Evolutionary conservation across 768 basidiomycete genomes (phyloP).

Genomic region (Macrolepiota dolichaula): DNA sequence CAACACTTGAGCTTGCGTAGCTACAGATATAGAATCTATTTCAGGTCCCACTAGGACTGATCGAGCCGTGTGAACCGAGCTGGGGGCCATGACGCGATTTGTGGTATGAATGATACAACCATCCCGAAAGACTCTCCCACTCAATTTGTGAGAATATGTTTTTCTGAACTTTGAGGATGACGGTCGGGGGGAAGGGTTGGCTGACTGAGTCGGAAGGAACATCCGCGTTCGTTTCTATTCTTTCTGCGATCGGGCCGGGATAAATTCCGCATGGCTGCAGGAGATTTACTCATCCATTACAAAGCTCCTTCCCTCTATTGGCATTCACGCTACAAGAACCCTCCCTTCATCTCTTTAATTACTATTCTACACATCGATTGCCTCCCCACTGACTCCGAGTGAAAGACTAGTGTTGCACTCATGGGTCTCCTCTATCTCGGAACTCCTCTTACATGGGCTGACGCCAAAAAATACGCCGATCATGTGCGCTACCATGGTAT

Average conservation of each 20-base stretch:
- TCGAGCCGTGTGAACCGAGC: not conserved
- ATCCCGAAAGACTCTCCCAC: not conserved
- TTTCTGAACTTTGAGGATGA: not conserved
- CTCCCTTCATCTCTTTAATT: not conserved
- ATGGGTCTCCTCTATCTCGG: constrained; percentile 96
- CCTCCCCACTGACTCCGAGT: not conserved
- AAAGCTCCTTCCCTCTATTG: constrained; percentile 10
- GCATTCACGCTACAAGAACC: not conserved
- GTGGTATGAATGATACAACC: constrained; percentile 16
- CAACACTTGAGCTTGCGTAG: not conserved
- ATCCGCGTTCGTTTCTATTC: not conserved
- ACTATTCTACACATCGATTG: not conserved
- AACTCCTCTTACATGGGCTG: constrained; percentile 89
- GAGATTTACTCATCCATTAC: constrained; percentile 10
- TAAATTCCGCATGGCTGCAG: constrained; percentile 13
- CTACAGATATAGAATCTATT: not conserved
- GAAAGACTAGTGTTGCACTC: constrained; percentile 2
- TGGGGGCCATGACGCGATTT: constrained; percentile 25
- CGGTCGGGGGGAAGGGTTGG: not conserved
- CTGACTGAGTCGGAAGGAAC: not conserved
- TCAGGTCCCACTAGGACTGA: constrained; percentile 1
- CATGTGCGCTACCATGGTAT: constrained; percentile 93
- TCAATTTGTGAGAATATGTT: not conserved
- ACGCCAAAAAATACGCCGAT: constrained; percentile 82
- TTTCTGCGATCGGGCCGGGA: constrained; percentile 19